Evolutionary conservation across 1,284 basidiomycete species (phyloP), one percentile per base, ranked within the genome.

Genomic region (Inonotus hispidus): DNA sequence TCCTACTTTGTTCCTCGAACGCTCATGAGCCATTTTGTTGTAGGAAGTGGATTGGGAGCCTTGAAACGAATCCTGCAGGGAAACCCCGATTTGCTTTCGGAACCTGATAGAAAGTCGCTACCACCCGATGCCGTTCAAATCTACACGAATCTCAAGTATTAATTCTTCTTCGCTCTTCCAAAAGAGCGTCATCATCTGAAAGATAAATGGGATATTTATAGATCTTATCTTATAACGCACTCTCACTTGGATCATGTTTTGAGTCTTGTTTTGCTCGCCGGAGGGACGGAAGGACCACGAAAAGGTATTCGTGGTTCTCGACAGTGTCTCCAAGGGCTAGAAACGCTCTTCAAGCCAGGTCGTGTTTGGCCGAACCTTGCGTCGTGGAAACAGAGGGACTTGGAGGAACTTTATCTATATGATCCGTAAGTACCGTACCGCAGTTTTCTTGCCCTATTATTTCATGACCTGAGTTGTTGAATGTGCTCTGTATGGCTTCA

Each of bases 351-450:
- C 70, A 81, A 59, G n/a, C 63, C 85, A 2, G 87, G 85, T 69
- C 80, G 87, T 13, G 75, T 92, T 56, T 94, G 92, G 92, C 92
- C 92, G 1, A 87, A 85, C 65, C 79, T 94, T 19, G 91, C 89
- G 1, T 86, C 87, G 10, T 89, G 85, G 81, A 77, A 87, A 58
- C 81, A 84, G 66, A 71, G 79, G 2, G 81, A 88, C 64, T 76
- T 80, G 1, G 71, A 77, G 4, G 75, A 77, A 63, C 83, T 82
- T 60, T 74, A 87, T 45, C 69, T 90, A 60, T 87, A 87, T 65
- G 78, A 80, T 58, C 69, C 74, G 85, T 87, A 70, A 70, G 83
- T 75, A 54, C 2, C 39, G 19, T 61, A 83, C 82, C 8, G 4
- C 8, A 4, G 4, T 32, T 8, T 32, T 32, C 8, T 4, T 8